Conservation (phyloP, 2,329 filamentous ascomycete genomes). For the Botrytis porri region DNA sequence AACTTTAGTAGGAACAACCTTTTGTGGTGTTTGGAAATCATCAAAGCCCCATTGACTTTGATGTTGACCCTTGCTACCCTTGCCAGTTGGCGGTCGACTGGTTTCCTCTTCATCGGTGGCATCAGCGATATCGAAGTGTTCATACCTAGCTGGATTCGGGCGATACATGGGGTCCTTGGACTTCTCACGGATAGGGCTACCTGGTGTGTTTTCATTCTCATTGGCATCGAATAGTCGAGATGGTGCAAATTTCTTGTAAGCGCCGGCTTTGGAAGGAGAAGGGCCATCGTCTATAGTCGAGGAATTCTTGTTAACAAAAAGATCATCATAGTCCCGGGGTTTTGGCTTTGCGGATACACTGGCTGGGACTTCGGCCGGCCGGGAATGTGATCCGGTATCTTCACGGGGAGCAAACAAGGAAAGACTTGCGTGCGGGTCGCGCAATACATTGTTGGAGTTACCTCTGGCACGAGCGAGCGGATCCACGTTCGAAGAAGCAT, state of each 20-base stretch:
- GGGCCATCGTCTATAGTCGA: constrained; percentile 26
- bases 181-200: constrained; percentile 42
- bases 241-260: constrained; percentile 59
- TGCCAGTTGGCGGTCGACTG: constrained; percentile 24
- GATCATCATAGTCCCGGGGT: constrained; percentile 65
- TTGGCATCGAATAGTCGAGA: constrained; percentile 63
- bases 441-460: constrained; percentile 52
- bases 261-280: constrained; percentile 45
- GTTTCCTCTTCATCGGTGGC: constrained; percentile 45
- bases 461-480: constrained; percentile 47
- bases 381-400: constrained; percentile 51
- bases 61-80: constrained; percentile 55
- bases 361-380: constrained; percentile 55
- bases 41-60: constrained; percentile 81
- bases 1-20: constrained; percentile 59
- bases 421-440: constrained; percentile 68
- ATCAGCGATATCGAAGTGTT: constrained; percentile 81
- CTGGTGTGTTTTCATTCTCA: constrained; percentile 47
- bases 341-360: constrained; percentile 68
- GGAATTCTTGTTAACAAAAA: constrained; percentile 54
- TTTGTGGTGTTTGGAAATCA: constrained; percentile 81
- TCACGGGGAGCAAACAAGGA: constrained; percentile 72
- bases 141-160: constrained; percentile 74
- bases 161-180: constrained; percentile 47
- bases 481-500: constrained; percentile 37